Percentiles rank a stretch among this genome's conserved stretches.
phyloP scores from a whole-genome alignment of 495 filamentous ascomycete genomes.

The Talaromyces thailandensis region DNA sequence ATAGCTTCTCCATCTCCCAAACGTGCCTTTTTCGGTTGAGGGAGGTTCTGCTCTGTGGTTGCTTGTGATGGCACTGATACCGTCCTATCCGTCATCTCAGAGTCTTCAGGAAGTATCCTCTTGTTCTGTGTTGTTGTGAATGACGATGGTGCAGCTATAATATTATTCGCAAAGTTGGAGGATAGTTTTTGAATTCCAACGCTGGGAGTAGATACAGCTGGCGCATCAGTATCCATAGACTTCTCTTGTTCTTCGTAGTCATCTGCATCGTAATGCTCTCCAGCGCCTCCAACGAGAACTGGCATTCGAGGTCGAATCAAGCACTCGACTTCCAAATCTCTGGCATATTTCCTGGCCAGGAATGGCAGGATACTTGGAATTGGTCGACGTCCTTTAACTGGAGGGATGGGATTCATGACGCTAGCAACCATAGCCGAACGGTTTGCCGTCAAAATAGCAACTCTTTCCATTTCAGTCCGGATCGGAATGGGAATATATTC shows the following conservation, averaged over 20 bases:
- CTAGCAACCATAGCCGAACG: slow-evolving; percentile 68
- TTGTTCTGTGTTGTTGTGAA: slow-evolving; percentile 17
- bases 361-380: slow-evolving; percentile 70
- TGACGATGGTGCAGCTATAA: background rate
- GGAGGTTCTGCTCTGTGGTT: background rate
- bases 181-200: background rate
- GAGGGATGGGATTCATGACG: slow-evolving; percentile 62
- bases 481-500: slow-evolving; percentile 51
- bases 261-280: slow-evolving; percentile 20
- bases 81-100: background rate
- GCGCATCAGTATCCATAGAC: slow-evolving; percentile 14
- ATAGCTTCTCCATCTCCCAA: background rate
- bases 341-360: slow-evolving; percentile 49
- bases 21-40: slow-evolving; percentile 4
- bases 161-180: background rate
- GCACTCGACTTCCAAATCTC: slow-evolving; percentile 57
- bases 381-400: slow-evolving; percentile 43
- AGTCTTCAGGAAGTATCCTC: slow-evolving; percentile 25
- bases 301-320: slow-evolving; percentile 62
- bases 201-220: slow-evolving; percentile 8
- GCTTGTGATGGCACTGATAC: too few relatives aligned
- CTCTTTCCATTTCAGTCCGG: slow-evolving; percentile 66
- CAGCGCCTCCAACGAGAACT: slow-evolving; percentile 28
- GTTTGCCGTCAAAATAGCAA: slow-evolving; percentile 58
- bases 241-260: slow-evolving; percentile 41